Conservation (phyloP, 2,329 filamentous ascomycete species). For the Aspergillus novofumigatus region DNA sequence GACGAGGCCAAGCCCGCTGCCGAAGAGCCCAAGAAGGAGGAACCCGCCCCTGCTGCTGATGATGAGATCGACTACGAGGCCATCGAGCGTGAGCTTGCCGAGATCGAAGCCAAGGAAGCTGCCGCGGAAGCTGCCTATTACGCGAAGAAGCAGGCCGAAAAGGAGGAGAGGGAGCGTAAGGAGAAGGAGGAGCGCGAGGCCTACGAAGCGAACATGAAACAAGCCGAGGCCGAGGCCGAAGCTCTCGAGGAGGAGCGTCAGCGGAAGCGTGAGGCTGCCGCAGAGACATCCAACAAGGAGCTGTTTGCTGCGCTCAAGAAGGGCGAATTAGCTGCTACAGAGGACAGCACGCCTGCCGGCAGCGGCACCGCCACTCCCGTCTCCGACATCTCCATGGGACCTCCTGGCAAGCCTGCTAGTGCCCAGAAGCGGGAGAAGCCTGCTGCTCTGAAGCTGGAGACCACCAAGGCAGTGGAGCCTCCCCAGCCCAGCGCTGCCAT, state of each 20-base stretch:
- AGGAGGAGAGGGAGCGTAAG: constrained; percentile 48
- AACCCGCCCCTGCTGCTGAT: constrained; percentile 31
- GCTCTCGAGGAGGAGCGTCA: constrained; percentile 42
- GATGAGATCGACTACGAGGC: constrained; percentile 46
- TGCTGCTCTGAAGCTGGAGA: constrained; percentile 81
- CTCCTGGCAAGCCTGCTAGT: constrained; percentile 51
- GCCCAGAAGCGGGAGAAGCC: constrained; percentile 71
- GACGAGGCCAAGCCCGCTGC: constrained; percentile 42
- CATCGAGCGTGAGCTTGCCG: constrained; percentile 45
- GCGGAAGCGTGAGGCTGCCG: constrained; percentile 36
- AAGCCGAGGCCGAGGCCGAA: constrained; percentile 46
- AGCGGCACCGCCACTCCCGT: constrained; percentile 45
- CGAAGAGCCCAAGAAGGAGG: constrained; percentile 27
- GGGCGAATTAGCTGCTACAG: constrained; percentile 34
- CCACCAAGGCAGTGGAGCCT: constrained; percentile 80
- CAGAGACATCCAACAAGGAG: constrained; percentile 35
- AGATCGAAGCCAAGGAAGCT: constrained; percentile 44
- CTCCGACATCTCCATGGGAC: constrained; percentile 46
- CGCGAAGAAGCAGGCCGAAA: constrained; percentile 76
- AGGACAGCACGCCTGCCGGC: constrained; percentile 38
- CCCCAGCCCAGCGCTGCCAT: constrained; percentile 91
- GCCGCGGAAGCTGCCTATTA: constrained; percentile 48
- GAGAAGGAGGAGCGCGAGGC: constrained; percentile 43
- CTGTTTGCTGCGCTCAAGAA: constrained; percentile 44
- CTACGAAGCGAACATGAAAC: constrained; percentile 47